Percentiles rank a stretch among this genome's conserved stretches.
phyloP scores from a whole-genome alignment of 129 eudicot species.

The Silybum marianum region DNA sequence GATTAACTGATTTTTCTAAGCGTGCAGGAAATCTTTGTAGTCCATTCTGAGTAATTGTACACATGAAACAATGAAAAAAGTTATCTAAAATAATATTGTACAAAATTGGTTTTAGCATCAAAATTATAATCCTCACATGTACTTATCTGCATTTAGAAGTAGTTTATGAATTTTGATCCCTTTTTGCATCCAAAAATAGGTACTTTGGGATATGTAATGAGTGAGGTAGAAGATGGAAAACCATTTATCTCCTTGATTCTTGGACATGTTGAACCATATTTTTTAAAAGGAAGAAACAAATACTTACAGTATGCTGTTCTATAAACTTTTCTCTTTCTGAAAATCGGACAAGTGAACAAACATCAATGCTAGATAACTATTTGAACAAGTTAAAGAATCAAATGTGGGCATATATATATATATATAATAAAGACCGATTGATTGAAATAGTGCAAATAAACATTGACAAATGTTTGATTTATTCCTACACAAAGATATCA shows the following conservation, averaged over 20 bases:
- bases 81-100: neutral
- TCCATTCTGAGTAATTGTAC: neutral
- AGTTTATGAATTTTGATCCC: conserved; percentile 2
- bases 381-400: neutral
- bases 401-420: neutral
- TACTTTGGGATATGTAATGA: conserved; percentile 95
- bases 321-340: neutral
- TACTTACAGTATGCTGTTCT: neutral
- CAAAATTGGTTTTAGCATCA: neutral
- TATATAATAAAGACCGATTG: too few relatives aligned
- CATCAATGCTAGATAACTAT: neutral
- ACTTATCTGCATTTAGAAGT: neutral
- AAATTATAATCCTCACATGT: neutral
- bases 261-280: conserved; percentile 88
- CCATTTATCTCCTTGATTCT: conserved; percentile 52
- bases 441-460: neutral
- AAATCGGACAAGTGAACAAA: neutral
- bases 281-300: neutral
- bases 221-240: conserved; percentile 88
- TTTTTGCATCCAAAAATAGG: conserved; percentile 47
- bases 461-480: neutral
- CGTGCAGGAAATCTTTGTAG: neutral
- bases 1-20: neutral
- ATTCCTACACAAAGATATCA: neutral
- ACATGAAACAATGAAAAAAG: neutral